Base-by-base conservation (phyloP, 306 rosid genomes). In the Canavalia gladiata region DNA sequence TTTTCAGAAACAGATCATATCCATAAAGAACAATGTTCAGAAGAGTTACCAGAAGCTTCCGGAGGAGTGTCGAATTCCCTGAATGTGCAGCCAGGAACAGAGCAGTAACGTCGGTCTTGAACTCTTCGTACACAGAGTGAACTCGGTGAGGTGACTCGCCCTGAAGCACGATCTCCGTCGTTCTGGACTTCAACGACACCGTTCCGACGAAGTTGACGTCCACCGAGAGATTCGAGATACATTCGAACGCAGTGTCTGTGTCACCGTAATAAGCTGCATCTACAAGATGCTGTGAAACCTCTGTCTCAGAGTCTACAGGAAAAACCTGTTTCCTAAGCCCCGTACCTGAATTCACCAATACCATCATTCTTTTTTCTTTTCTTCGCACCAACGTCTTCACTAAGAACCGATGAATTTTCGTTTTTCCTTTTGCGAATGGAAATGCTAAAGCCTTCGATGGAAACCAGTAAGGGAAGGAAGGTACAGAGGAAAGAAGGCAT, bases 151-250 rank as follows among this genome's bases (percentile, higher is more conserved):
- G 79, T 76, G 75, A 83, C 83, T 88, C 91, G 13, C 84, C 93
- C 33, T 56, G 84, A 71, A 80, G 66, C 29, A 80, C 86, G 56
- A 91, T 82, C 83, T 91, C 94, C 37, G 90, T 84, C 62, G 82
- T 88, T 78, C 72, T 88, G 46, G 84, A 77, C 85, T 85, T 89
- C 18, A 91, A 81, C 81, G 77, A 79, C 59, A 87, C 92, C 28
- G 96, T 87, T 43, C 96, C 96, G 2, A 88, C 45, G 72, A 86
- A 91, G 87, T 89, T 91, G 4, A 91, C 90, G 86, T 91, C 91
- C 42, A 87, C 90, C 1, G 52, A 88, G 8, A 87, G 83, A 77
- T 74, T 75, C 8, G 35, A 79, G 0, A 91, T 7, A 2, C 82
- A 85, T 13, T 85, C 88, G 0, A 52, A 65, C 8, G 89, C 90